These are phyloP conservation scores for Casaregolazyma lundiana DNA, from an alignment of 1,139 yeast genomes.

Conservation along the genomic window DNA sequence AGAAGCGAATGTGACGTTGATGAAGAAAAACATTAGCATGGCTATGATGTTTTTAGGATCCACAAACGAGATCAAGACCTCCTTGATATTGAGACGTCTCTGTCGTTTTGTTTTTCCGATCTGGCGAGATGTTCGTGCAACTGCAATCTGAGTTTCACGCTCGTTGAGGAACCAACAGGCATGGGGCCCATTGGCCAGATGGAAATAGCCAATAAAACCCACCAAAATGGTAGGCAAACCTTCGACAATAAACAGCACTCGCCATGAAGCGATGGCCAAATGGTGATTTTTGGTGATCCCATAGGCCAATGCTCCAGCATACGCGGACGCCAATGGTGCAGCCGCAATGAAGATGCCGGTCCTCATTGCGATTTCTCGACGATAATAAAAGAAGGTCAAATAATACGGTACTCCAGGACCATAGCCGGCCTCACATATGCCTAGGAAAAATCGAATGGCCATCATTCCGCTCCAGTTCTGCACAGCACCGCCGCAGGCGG, in stretches of 20 bases:
- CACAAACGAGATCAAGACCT: constrained; percentile 17
- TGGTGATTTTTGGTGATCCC: constrained; percentile 35
- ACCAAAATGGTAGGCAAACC: constrained; percentile 36
- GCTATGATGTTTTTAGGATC: constrained; percentile 24
- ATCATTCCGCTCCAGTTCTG: constrained; percentile 23
- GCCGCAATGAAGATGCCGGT: constrained; percentile 50
- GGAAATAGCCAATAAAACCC: constrained; percentile 30
- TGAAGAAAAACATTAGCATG: constrained; percentile 28
- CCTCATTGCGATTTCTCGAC: constrained; percentile 39
- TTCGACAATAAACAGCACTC: constrained; percentile 39
- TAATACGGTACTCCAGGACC: constrained; percentile 34
- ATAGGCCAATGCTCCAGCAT: constrained; percentile 32
- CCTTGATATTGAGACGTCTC: constrained; percentile 18
- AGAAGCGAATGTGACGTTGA: constrained; percentile 30
- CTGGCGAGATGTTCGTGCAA: constrained; percentile 25
- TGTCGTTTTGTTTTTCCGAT: constrained; percentile 21
- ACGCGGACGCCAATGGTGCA: constrained; percentile 30
- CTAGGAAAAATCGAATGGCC: constrained; percentile 27
- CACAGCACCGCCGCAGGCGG: constrained; percentile 24
- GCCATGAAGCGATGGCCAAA: constrained; percentile 29
- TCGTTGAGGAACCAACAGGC: constrained; percentile 30
- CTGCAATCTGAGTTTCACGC: constrained; percentile 28
- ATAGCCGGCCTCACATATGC: constrained; percentile 29
- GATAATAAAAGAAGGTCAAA: constrained; percentile 28
- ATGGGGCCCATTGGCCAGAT: constrained; percentile 45